Evolutionary conservation across 1,139 yeast genomes (phyloP).

Genomic region (Kodamaea sp.): DNA sequence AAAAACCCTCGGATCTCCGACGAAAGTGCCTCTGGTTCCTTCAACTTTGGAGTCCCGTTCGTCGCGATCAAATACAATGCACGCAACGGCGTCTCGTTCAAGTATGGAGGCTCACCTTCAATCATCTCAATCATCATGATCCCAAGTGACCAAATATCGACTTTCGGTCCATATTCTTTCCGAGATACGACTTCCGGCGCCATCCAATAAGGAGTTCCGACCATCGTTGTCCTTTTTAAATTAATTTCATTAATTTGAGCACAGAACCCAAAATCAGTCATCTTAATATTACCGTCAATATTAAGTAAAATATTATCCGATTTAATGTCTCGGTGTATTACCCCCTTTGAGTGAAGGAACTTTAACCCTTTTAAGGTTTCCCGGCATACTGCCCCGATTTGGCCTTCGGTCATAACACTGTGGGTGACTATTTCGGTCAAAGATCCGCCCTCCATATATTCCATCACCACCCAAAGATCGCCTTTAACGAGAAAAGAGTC

Average conservation of each 20-base stretch:
- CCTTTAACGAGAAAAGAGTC: constrained; percentile 73
- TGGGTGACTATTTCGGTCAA: constrained; percentile 94
- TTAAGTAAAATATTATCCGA: constrained; percentile 87
- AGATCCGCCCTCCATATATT: constrained; percentile 97
- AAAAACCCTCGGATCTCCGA: constrained; percentile 64
- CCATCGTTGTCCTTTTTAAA: constrained; percentile 92
- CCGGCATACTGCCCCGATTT: constrained; percentile 92
- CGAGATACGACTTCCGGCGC: constrained; percentile 96
- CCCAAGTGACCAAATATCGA: constrained; percentile 96
- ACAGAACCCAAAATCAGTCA: constrained; percentile 90
- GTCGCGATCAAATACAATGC: constrained; percentile 93
- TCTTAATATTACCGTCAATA: constrained; percentile 81
- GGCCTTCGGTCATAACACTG: constrained; percentile 95
- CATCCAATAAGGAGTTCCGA: constrained; percentile 99
- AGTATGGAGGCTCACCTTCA: constrained; percentile 97
- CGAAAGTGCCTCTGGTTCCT: constrained; percentile 82
- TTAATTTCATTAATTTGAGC: constrained; percentile 90
- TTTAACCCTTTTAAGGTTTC: constrained; percentile 84
- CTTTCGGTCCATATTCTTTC: constrained; percentile 95
- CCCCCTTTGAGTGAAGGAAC: constrained; percentile 89
- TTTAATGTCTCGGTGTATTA: constrained; percentile 93
- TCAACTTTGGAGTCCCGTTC: constrained; percentile 89
- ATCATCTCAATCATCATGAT: constrained; percentile 98
- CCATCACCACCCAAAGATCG: constrained; percentile 96
- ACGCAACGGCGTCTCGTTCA: constrained; percentile 89